Conservation (phyloP, 2,329 filamentous ascomycete species). For the Colletotrichum tropicicola region DNA sequence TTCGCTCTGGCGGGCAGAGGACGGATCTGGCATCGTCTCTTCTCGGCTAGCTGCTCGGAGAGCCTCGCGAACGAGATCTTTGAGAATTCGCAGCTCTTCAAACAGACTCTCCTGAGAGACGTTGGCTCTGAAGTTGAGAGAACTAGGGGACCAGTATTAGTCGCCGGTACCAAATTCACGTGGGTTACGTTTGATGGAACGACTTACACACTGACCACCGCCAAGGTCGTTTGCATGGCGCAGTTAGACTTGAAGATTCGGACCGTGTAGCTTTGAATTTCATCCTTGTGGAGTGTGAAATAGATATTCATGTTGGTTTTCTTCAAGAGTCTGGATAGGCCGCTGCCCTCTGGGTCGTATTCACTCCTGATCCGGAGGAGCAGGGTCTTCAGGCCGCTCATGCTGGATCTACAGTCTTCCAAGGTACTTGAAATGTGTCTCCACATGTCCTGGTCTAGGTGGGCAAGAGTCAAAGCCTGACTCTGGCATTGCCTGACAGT, state of each 20-base stretch:
- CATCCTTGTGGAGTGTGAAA: neutral
- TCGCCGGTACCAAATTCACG: too few species aligned
- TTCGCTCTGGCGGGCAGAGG: neutral
- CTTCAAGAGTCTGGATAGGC: neutral
- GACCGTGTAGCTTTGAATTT: neutral
- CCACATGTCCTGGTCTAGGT: constrained; percentile 18
- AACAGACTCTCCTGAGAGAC: constrained; percentile 6
- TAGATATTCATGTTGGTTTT: constrained; percentile 6
- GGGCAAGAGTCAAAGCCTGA: neutral
- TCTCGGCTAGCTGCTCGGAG: neutral
- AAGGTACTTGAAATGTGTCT: neutral
- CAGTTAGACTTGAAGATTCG: constrained; percentile 14
- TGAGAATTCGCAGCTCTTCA: neutral
- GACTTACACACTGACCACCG: constrained; percentile 12
- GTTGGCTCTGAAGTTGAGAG: constrained; percentile 1
- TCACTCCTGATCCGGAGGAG: neutral
- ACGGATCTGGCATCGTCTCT: neutral
- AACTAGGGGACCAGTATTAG: neutral
- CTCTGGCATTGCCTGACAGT: constrained; percentile 1
- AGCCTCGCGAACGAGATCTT: neutral
- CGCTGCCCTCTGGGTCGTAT: neutral
- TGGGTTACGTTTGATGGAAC: too few species aligned
- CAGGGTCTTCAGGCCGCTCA: neutral
- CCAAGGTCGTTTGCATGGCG: constrained; percentile 15
- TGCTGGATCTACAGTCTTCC: constrained; percentile 5